These are phyloP conservation scores for Tetrahymena malaccensis DNA, from an alignment of 73 alveolate genomes.

Conservation along the genomic window DNA sequence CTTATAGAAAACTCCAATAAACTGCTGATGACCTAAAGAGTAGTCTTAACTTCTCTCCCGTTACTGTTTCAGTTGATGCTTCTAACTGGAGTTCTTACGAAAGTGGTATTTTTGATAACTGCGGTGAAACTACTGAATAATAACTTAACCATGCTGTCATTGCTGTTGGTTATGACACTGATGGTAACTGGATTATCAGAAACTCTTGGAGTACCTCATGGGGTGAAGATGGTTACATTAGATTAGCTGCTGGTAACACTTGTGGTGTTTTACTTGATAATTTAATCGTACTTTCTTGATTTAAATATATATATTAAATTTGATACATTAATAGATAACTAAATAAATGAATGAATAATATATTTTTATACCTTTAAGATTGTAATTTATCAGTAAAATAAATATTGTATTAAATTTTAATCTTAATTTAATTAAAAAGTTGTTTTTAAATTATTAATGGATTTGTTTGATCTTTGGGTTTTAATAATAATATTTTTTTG, in stretches of 20 bases:
- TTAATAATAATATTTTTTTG: no score
- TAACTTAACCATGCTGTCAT: constrained; percentile 19
- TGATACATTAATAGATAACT: no score
- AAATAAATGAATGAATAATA: no score
- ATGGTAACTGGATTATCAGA: background rate
- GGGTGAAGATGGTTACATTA: constrained; percentile 1
- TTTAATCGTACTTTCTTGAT: background rate
- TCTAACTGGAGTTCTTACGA: background rate
- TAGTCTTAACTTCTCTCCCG: background rate
- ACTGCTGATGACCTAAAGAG: background rate
- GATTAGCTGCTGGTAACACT: background rate
- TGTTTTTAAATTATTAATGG: no score
- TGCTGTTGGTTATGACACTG: background rate
- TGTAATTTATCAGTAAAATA: no score
- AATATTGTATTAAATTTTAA: no score
- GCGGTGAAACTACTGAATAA: background rate
- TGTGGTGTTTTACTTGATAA: background rate
- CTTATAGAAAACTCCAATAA: background rate
- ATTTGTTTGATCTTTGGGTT: no score
- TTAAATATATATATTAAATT: no score
- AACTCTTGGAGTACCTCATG: background rate
- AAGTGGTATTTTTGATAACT: background rate
- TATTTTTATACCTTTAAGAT: no score
- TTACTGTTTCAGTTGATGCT: background rate
- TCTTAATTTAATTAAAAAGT: no score